Evolutionary conservation across 116 monocot genomes (phyloP), one percentile per base, ranked within the genome.

Genomic region (Trichopus zeylanicus): DNA sequence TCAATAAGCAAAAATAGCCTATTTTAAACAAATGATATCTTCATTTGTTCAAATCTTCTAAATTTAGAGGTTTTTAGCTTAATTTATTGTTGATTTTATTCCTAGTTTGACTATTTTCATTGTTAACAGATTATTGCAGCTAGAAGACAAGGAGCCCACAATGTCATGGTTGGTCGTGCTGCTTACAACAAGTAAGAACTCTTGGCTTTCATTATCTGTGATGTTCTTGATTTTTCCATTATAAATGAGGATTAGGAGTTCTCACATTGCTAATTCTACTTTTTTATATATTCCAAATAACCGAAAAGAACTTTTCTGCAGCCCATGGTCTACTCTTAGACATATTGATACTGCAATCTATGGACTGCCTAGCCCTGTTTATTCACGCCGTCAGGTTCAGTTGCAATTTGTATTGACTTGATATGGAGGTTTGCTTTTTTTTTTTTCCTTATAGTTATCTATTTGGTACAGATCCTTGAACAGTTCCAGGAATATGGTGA

Each of bases 101-200:
- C 1, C 15, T 38, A 1, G n/a, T n/a, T n/a, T n/a, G 6, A 25
- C 46, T 26, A 28, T 48, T 62, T 48, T 11, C 25, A 61, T 9
- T 42, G 19, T 49, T 85, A 51, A 55, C 66, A 97, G 97, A 79
- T 79, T 68, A 73, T 69, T 77, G 75, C 71, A 34, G 87, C 91
- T 42, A 63, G 71, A 68, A 82, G 53, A 51, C 71, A 81, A 64
- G 97, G 97, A 60, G 97, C 97, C 10, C 61, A 76, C 59, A 59
- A 72, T 1, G 91, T 97, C 59, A 97, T 97, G 97, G 77, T 91
- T 84, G 97, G 97, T 52, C 97, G 97, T 78, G 91, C 91, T 60
- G 87, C 97, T 46, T 97, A 97, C 52, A 97, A 90, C 46, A 97
- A 75, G 97, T 97, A 64, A 48, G 55, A 11, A 34, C 24, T 7